Evolutionary conservation across 257 asterid species (phyloP), one percentile per base, ranked within the genome.

Genomic region (Penstemon barbatus): DNA sequence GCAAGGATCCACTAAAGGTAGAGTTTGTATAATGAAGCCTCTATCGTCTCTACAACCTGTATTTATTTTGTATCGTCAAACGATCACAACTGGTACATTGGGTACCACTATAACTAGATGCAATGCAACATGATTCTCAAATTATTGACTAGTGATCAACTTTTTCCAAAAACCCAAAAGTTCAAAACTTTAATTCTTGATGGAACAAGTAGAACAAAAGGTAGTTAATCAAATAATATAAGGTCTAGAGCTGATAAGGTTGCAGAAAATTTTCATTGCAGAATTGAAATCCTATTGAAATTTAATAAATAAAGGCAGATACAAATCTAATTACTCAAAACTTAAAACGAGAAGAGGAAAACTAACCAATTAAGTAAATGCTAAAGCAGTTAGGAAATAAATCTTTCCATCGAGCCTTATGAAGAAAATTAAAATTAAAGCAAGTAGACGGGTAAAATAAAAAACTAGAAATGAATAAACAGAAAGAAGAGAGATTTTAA

Each of bases 11-110:
- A 75, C 58, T 63, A 75, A 54, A 61, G 77, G 70, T 5, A 69
- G 65, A 40, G 74, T 71, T 67, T 71, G 78, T 15, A 67, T 8
- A 58, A 69, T 61, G 68, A 75, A 78, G 64, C 90, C 81, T 51
- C 81, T 79, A 61, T 48, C 75, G 67, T 69, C 74, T 75, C 85
- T 77, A 53, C 65, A 50, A 51, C 92, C 96, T 91, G 87, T 40
- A 70, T 59, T 62, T 25, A 25, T 1, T 25, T 25, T 56, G 48
- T 69, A 53, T 70, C 8, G 46, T 52, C 57, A 44, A 74, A 53
- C 52, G 45, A 63, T 50, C 25, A 57, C 39, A 18, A 19, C 19
- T 58, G 11, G 52, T 15, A 52, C 67, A 70, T 41, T 37, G 55
- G 57, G 3, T 3, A 54, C 19, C 57, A 65, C 46, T 6, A 49